Conservation (phyloP, 371 early-diverging fungal genomes). For the Mortierella sp. region DNA sequence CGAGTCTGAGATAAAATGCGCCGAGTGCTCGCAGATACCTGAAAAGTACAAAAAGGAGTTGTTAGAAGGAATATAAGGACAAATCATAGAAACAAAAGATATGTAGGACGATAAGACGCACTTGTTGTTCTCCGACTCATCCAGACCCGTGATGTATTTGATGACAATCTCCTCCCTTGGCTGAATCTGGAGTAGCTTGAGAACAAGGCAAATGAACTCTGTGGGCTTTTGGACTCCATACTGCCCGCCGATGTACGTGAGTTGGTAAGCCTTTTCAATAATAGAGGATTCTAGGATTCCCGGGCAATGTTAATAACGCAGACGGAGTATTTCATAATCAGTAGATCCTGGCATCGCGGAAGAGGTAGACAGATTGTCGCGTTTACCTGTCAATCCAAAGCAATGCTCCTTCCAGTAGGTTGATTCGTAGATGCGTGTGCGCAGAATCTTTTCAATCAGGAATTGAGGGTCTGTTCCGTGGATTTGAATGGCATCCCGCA, state of each 20-base stretch:
- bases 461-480: slow-evolving; percentile 94
- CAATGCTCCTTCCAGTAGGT: slow-evolving; percentile 97
- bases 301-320: not conserved
- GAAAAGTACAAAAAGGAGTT: not conserved
- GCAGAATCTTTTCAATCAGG: slow-evolving; percentile 93
- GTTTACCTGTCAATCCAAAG: slow-evolving; percentile 90
- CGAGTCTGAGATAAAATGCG: slow-evolving; percentile 89
- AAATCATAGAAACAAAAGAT: not conserved
- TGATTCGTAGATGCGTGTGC: slow-evolving; percentile 90
- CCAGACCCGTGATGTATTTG: slow-evolving; percentile 71
- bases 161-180: slow-evolving; percentile 89
- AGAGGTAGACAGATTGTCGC: too few species aligned
- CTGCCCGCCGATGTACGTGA: slow-evolving; percentile 86
- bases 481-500: slow-evolving; percentile 73
- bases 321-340: too few species aligned
- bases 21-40: slow-evolving; percentile 91
- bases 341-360: too few species aligned
- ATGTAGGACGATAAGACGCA: slow-evolving; percentile 54
- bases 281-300: slow-evolving; percentile 81
- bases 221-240: slow-evolving; percentile 90
- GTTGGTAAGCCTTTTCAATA: slow-evolving; percentile 88
- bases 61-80: not conserved
- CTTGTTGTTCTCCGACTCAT: slow-evolving; percentile 49
- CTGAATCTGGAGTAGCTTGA: slow-evolving; percentile 92
- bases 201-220: slow-evolving; percentile 87